Conservation (phyloP, 352 stramenopile species). For the Globisporangium ultimum region DNA sequence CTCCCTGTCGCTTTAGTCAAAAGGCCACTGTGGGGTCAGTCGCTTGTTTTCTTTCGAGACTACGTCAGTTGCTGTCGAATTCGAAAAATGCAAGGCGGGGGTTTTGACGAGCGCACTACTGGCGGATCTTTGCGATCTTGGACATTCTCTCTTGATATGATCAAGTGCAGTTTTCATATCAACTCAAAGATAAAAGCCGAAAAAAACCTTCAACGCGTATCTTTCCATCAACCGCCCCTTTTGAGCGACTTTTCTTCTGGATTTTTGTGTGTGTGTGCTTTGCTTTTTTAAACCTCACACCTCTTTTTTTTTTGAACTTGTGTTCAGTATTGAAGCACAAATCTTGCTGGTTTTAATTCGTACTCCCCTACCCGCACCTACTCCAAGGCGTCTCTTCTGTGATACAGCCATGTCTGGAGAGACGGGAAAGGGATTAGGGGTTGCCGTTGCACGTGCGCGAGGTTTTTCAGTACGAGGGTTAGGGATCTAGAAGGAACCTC, state of each 20-base stretch:
- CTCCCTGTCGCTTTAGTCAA: slow-evolving; percentile 1
- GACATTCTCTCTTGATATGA: not conserved
- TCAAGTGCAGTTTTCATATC: not conserved
- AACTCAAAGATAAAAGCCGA: not conserved
- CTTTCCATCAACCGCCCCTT: not conserved
- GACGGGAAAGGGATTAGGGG: slow-evolving; percentile 1
- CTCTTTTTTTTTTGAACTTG: not conserved
- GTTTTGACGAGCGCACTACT: no score
- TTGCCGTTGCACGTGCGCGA: not conserved
- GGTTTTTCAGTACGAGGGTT: not conserved
- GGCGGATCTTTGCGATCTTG: not conserved
- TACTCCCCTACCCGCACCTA: not conserved
- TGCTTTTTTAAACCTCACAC: no score
- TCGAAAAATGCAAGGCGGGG: not conserved
- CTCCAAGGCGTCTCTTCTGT: not conserved
- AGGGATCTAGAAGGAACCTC: slow-evolving; percentile 7
- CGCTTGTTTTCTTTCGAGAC: no score
- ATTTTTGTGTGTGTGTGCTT: slow-evolving; percentile 3
- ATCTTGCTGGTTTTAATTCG: not conserved
- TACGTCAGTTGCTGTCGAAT: no score
- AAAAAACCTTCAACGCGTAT: not conserved
- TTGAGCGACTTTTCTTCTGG: not conserved
- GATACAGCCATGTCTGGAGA: not conserved
- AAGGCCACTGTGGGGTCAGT: no score
- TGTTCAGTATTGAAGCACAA: not conserved